Evolutionary conservation across 495 filamentous ascomycete species (phyloP), one percentile per base, ranked within the genome.

Genomic region (Penicillium canariense): DNA sequence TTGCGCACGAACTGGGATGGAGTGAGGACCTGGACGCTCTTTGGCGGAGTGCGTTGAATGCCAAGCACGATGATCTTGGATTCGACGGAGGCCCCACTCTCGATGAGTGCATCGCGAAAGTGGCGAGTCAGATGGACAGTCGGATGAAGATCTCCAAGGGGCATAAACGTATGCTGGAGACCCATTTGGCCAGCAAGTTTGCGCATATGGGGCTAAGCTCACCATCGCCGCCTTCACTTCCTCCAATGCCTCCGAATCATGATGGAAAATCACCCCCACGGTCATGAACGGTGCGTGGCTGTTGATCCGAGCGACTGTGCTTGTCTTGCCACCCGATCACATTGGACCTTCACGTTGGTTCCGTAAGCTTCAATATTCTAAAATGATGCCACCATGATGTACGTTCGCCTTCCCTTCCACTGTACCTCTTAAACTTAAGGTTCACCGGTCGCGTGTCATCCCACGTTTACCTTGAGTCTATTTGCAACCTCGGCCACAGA

Each of bases 1-100:
- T 96, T 44, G 91, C 91, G 26, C 79, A 84, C 58, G 81, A 77
- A 36, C 77, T 92, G 15, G 91, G 90, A 0, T 96, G 91, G 91
- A 64, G 80, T 3, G 84, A 88, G 26, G 90, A 96, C 60, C 73
- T 97, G 28, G 89, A 95, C 55, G 65, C 47, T 15, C 15, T 86
- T 14, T 88, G 83, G 85, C 50, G 63, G 15, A 69, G 74, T 51
- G 76, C 76, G 5, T 71, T 72, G 6, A 63, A 61, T 36, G 32
- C 50, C 7, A 65, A 67, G 47, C 44, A 55, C 25, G 51, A 55
- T 12, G 15, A 50, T 32, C 20, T 46, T 23, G 31, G 56, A 36
- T 55, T 62, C 36, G 54, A 68, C 0, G 46, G 46, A 22, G 51
- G 34, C 4, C 57, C 59, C 4, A 55, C 46, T 30, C n/a, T 67